phyloP scores from a whole-genome alignment of 352 stramenopile genomes.

The Paralagenidium karlingii region DNA sequence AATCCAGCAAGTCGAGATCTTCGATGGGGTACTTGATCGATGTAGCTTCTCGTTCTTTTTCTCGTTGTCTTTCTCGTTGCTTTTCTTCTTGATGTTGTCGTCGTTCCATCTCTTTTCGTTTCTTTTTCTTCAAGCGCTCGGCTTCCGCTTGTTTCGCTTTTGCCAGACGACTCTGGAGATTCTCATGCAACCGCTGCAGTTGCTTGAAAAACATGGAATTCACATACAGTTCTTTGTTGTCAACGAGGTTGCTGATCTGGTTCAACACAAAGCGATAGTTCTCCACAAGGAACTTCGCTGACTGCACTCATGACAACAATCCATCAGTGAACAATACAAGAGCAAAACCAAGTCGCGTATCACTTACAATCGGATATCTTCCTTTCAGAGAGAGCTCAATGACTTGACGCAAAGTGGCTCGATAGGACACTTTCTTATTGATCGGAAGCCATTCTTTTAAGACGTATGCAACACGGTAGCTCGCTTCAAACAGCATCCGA shows the following conservation, averaged over 20 bases:
- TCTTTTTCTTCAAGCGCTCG: slow-evolving; percentile 12
- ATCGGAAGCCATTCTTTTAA: slow-evolving; percentile 77
- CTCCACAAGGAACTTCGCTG: slow-evolving; percentile 73
- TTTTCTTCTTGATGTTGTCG: slow-evolving; percentile 3
- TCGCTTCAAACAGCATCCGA: slow-evolving; percentile 65
- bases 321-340: slow-evolving; percentile 1
- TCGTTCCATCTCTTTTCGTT: slow-evolving; percentile 3
- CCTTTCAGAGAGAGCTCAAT: slow-evolving; percentile 57
- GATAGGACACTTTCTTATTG: slow-evolving; percentile 79
- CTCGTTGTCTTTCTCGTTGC: too few species aligned
- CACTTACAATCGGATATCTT: slow-evolving; percentile 58
- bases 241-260: slow-evolving; percentile 65
- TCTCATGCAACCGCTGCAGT: slow-evolving; percentile 57
- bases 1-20: slow-evolving; percentile 45
- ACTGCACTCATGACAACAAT: slow-evolving; percentile 20
- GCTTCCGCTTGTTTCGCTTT: slow-evolving; percentile 41
- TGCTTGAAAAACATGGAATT: slow-evolving; percentile 82
- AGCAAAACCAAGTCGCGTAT: not conserved
- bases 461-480: slow-evolving; percentile 74
- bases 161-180: slow-evolving; percentile 36
- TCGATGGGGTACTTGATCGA: slow-evolving; percentile 56
- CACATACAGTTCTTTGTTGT: slow-evolving; percentile 60
- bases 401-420: slow-evolving; percentile 71
- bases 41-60: too few species aligned
- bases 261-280: slow-evolving; percentile 72